These are phyloP conservation scores for Yarrowia sp. DNA, from an alignment of 805 yeast genomes.

Conservation along the genomic window DNA sequence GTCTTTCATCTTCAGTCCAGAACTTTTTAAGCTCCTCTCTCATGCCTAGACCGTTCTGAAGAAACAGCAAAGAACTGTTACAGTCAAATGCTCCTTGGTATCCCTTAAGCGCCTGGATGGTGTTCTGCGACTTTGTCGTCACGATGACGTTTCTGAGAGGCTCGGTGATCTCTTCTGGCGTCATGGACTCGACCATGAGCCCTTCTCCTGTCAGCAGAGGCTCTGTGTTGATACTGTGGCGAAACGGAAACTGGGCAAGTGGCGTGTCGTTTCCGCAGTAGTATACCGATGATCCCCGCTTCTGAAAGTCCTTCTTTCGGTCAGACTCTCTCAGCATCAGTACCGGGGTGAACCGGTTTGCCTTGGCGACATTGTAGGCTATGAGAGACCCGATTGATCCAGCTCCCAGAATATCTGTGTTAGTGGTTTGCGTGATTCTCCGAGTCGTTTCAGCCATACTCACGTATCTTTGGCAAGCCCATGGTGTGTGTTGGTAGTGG, in stretches of 20 bases:
- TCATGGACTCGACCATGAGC: constrained; percentile 30
- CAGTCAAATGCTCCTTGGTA: constrained; percentile 49
- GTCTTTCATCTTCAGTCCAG: constrained; percentile 51
- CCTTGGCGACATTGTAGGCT: constrained; percentile 46
- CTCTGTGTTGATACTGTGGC: constrained; percentile 27
- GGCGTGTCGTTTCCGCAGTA: constrained; percentile 32
- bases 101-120: constrained; percentile 59
- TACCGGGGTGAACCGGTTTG: constrained; percentile 43
- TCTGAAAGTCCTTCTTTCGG: constrained; percentile 45
- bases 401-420: constrained; percentile 47
- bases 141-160: constrained; percentile 60
- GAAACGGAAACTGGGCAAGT: constrained; percentile 23
- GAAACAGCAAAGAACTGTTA: constrained; percentile 56
- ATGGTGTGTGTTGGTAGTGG: not conserved
- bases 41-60: constrained; percentile 89
- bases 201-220: constrained; percentile 27
- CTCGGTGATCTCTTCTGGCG: constrained; percentile 29
- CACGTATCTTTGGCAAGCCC: constrained; percentile 7
- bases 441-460: not conserved
- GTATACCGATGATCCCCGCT: constrained; percentile 44
- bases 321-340: constrained; percentile 46
- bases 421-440: not conserved
- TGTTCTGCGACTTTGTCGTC: constrained; percentile 78
- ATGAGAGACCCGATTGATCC: constrained; percentile 54
- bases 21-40: constrained; percentile 49